Base-by-base conservation (phyloP, 73 alveolate species). In the Uronychia setigera region DNA sequence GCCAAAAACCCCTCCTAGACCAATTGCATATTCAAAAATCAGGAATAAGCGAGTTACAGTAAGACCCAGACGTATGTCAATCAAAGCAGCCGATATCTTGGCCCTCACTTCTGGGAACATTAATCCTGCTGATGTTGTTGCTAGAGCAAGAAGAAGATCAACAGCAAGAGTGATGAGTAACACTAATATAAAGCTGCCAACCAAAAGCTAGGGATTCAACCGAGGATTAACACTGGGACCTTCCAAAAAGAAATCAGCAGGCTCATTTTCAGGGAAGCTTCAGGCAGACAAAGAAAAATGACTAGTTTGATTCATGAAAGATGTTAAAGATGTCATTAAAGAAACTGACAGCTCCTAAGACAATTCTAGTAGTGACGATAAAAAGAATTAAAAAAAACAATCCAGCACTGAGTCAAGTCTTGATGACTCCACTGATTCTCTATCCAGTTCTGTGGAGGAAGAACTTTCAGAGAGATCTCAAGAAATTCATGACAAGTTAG, bases 331-430 rank as follows among this genome's bases (percentile, higher is more conserved):
- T 46, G 67, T 46, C n/a, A 46, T 46, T 19, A 46, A 46, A 19
- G 67, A 46, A 19, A 46, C 67, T 19, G 19, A 46, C 67, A 11
- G n/a, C 67, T 46, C 67, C 19, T 11, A 46, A 46, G 67, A 46
- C 19, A 5, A 46, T 46, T 46, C 67, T 46, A 11, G n/a, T 5
- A 46, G n/a, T 19, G 67, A 46, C n/a, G 67, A 46, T 5, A 46
- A 46, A 46, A 46, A 46, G 67, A n/a, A n/a, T n/a, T n/a, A n/a
- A n/a, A n/a, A n/a, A n/a, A n/a, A n/a, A 46, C 5, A 46, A 19
- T 46, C 67, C n/a, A 46, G 67, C 67, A 46, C 67, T 46, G 67
- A 46, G 67, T 46, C 67, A 19, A 46, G 67, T 46, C 67, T 46
- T 5, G 67, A 46, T 46, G 67, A 46, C n/a, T 11, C 67, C n/a